Conservation (phyloP, 1,284 basidiomycete genomes). For the Ganoderma leucocontextum region DNA sequence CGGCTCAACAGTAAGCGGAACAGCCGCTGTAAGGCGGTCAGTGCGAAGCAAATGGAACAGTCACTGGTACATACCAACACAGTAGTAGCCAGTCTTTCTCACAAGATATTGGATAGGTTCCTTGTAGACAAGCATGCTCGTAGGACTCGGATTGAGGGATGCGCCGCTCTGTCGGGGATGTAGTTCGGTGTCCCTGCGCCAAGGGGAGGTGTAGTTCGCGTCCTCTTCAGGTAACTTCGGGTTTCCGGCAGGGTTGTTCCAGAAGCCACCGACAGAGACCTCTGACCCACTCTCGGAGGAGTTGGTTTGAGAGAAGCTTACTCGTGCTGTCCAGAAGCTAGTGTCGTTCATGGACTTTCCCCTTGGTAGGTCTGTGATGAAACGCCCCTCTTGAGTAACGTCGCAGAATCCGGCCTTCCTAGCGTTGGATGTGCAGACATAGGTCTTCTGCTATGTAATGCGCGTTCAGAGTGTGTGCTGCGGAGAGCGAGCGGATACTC, state of each 20-base stretch:
- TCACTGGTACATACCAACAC: slow-evolving; percentile 72
- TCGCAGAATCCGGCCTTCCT: slow-evolving; percentile 77
- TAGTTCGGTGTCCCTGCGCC: slow-evolving; percentile 44
- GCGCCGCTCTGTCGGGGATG: slow-evolving; percentile 40
- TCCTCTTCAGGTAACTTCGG: slow-evolving; percentile 56
- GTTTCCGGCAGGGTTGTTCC: slow-evolving; percentile 69
- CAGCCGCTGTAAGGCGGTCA: slow-evolving; percentile 63
- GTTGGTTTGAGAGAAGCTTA: slow-evolving; percentile 55
- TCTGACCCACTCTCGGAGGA: slow-evolving; percentile 29
- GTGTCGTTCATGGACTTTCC: slow-evolving; percentile 73
- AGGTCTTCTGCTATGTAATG: slow-evolving; percentile 78
- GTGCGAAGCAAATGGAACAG: slow-evolving; percentile 19
- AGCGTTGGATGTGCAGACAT: slow-evolving; percentile 87
- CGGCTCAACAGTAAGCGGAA: slow-evolving; percentile 80
- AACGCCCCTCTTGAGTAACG: slow-evolving; percentile 77
- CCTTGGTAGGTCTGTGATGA: slow-evolving; percentile 80
- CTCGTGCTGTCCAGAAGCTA: slow-evolving; percentile 80
- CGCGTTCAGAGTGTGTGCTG: slow-evolving; percentile 25
- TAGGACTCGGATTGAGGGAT: slow-evolving; percentile 55
- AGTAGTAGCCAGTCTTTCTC: slow-evolving; percentile 93
- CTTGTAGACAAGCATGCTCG: slow-evolving; percentile 59
- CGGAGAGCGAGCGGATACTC: slow-evolving; percentile 44
- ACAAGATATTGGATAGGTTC: slow-evolving; percentile 83
- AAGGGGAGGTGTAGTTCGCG: slow-evolving; percentile 52
- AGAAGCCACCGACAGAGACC: slow-evolving; percentile 49